Evolutionary conservation across 2,329 filamentous ascomycete genomes (phyloP).

Genomic region (Calonectria naviculata): DNA sequence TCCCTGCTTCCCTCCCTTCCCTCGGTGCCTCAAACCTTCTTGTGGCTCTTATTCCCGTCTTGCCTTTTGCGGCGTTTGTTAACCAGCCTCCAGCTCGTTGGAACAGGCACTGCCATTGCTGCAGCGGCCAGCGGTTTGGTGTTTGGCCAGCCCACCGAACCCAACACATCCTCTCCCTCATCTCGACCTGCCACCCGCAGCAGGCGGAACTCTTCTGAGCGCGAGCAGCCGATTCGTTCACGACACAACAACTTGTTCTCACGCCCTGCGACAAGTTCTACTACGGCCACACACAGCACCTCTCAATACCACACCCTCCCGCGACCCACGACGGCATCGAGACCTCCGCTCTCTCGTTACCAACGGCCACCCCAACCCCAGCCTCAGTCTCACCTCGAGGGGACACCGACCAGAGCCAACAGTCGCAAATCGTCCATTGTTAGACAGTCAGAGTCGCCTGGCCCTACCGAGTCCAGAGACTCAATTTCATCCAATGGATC

Average conservation of each 20-base stretch:
- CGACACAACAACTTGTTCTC: slow-evolving; percentile 44
- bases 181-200: slow-evolving; percentile 41
- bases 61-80: slow-evolving; percentile 34
- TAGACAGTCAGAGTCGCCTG: slow-evolving; percentile 50
- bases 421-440: slow-evolving; percentile 57
- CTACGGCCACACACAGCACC: slow-evolving; percentile 44
- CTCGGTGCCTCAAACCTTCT: slow-evolving; percentile 32
- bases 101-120: slow-evolving; percentile 70
- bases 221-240: slow-evolving; percentile 44
- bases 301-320: slow-evolving; percentile 44
- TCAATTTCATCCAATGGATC: slow-evolving; percentile 72
- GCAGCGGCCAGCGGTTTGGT: slow-evolving; percentile 69
- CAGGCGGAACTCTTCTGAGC: slow-evolving; percentile 47
- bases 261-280: slow-evolving; percentile 58
- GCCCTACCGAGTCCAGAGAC: slow-evolving; percentile 60
- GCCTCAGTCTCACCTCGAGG: slow-evolving; percentile 54
- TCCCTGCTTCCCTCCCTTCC: slow-evolving; percentile 33
- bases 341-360: slow-evolving; percentile 51
- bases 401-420: slow-evolving; percentile 52
- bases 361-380: slow-evolving; percentile 53
- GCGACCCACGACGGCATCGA: slow-evolving; percentile 45
- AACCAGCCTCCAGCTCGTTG: slow-evolving; percentile 62
- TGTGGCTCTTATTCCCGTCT: slow-evolving; percentile 31
- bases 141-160: slow-evolving; percentile 65
- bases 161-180: slow-evolving; percentile 44